Evolutionary conservation across 2,329 filamentous ascomycete species (phyloP).

Genomic region (Ascochyta rabiei): DNA sequence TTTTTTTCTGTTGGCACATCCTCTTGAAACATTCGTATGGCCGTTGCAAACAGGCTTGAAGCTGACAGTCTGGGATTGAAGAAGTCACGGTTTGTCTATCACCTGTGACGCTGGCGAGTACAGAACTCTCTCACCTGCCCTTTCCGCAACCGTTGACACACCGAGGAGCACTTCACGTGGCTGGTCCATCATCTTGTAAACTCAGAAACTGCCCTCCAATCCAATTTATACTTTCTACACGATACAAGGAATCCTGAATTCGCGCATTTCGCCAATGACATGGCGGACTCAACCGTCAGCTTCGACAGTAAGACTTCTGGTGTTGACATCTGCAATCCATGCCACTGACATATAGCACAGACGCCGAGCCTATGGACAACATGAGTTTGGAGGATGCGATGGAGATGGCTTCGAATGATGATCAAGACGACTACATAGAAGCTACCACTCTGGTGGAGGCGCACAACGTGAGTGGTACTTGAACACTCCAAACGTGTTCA

Average conservation of each 20-base stretch:
- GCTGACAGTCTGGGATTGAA: not conserved
- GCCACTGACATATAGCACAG: constrained; percentile 13
- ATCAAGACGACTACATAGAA: constrained; percentile 15
- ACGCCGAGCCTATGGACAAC: constrained; percentile 12
- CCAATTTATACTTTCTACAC: not conserved
- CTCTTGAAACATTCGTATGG: not conserved
- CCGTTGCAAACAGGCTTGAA: not conserved
- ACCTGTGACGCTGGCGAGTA: not conserved
- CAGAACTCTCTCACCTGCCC: constrained; percentile 3
- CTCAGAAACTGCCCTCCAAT: not conserved
- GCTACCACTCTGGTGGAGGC: not conserved
- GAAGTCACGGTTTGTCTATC: not conserved
- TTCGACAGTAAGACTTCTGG: constrained; percentile 21
- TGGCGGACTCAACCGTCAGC: constrained; percentile 21
- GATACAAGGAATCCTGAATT: not conserved
- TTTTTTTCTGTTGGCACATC: no score
- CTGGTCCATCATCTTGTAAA: not conserved
- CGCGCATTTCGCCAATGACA: constrained; percentile 4
- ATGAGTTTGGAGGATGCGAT: constrained; percentile 11
- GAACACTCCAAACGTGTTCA: not conserved
- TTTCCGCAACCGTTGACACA: not conserved
- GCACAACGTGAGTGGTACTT: constrained; percentile 11
- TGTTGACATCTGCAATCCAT: not conserved
- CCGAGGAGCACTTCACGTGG: constrained; percentile 1
- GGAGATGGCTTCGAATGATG: constrained; percentile 10